These are phyloP conservation scores for Colletotrichum musicola DNA, from an alignment of 2,329 filamentous ascomycete genomes.

Conservation along the genomic window DNA sequence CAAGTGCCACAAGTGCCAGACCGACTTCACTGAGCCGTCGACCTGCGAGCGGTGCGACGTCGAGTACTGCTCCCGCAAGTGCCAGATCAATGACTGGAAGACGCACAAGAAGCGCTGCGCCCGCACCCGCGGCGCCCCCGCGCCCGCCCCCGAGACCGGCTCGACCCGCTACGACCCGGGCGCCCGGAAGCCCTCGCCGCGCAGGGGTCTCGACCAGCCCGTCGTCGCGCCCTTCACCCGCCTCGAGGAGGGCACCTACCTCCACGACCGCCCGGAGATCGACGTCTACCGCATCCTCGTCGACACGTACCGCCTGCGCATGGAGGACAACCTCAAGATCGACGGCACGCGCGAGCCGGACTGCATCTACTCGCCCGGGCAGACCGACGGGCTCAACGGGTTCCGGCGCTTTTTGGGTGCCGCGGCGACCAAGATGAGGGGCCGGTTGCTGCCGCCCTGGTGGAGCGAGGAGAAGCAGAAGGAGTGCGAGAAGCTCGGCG, in stretches of 20 bases:
- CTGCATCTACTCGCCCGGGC: constrained; percentile 46
- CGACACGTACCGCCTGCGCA: constrained; percentile 61
- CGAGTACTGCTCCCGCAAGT: constrained; percentile 64
- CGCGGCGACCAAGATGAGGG: constrained; percentile 25
- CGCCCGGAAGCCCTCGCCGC: constrained; percentile 41
- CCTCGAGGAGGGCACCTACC: constrained; percentile 55
- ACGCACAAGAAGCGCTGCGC: constrained; percentile 59
- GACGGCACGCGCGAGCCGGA: constrained; percentile 44
- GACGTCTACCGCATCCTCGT: constrained; percentile 61
- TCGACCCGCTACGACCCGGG: not conserved
- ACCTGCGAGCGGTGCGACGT: constrained; percentile 13
- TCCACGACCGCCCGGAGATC: constrained; percentile 56
- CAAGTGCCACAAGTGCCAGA: not conserved
- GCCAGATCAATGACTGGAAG: constrained; percentile 65
- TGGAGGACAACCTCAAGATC: constrained; percentile 51
- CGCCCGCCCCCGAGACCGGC: not conserved
- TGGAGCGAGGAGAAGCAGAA: constrained; percentile 54
- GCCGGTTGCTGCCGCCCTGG: constrained; percentile 58
- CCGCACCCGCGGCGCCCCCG: not conserved
- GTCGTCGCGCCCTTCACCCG: constrained; percentile 53
- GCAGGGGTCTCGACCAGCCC: constrained; percentile 44
- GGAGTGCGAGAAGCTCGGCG: constrained; percentile 53
- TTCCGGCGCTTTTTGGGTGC: constrained; percentile 53
- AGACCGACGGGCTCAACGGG: constrained; percentile 42
- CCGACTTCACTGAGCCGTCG: not conserved